A percentile compares a stretch with the other conserved stretches of the same genome.
These are phyloP conservation scores for Eucalyptus regnans DNA, from an alignment of 345 rosid species.

Conservation along the genomic window DNA sequence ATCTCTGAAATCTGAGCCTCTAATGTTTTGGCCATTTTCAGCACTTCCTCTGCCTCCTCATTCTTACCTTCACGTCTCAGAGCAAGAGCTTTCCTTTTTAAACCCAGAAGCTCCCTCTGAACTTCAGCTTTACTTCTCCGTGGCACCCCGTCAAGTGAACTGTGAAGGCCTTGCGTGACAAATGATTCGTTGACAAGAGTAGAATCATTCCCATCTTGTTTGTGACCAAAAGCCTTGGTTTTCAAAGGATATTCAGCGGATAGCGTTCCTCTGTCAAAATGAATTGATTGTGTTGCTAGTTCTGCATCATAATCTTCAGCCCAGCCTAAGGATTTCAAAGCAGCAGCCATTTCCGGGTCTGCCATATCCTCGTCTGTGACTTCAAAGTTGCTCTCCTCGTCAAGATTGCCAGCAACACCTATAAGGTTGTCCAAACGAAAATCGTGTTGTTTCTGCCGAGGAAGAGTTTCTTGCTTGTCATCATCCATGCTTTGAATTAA, in stretches of 20 bases:
- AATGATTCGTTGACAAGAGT: constrained; percentile 45
- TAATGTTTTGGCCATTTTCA: constrained; percentile 39
- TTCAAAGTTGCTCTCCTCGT: constrained; percentile 39
- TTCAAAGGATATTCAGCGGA: constrained; percentile 45
- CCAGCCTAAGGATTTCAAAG: constrained; percentile 76
- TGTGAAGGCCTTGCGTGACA: constrained; percentile 5
- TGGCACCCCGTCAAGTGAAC: constrained; percentile 3
- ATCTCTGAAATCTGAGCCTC: constrained; percentile 51
- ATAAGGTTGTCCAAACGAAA: constrained; percentile 32
- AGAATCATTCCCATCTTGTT: constrained; percentile 43
- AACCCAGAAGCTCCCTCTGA: constrained; percentile 75
- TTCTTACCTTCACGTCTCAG: constrained; percentile 67
- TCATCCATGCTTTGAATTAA: constrained; percentile 46
- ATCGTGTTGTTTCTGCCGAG: constrained; percentile 21
- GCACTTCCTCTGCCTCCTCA: constrained; percentile 71
- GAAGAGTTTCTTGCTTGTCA: constrained; percentile 38
- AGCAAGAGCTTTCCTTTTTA: constrained; percentile 73
- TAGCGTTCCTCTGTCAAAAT: constrained; percentile 25
- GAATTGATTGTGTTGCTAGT: constrained; percentile 3
- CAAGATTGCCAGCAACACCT: constrained; percentile 39
- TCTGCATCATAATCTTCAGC: constrained; percentile 34
- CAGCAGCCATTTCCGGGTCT: constrained; percentile 72
- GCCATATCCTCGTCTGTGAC: constrained; percentile 82
- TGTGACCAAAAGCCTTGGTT: constrained; percentile 51
- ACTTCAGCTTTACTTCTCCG: constrained; percentile 62